These are phyloP conservation scores for Lathyrus tuberosus DNA, from an alignment of 306 rosid species.

Conservation along the genomic window DNA sequence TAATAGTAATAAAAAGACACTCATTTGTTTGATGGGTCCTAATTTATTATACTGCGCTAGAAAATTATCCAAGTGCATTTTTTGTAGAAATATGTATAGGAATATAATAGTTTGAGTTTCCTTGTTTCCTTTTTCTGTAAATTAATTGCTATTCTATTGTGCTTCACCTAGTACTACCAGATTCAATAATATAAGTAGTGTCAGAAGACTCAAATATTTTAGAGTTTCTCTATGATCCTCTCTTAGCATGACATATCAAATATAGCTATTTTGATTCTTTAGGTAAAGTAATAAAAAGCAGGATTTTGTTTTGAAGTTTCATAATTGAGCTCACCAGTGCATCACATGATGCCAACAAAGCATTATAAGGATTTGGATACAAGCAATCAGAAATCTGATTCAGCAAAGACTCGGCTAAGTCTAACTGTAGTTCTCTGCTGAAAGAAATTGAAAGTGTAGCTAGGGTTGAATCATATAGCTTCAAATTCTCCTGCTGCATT, in stretches of 20 bases:
- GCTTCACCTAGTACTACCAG: slow-evolving; percentile 4
- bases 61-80: not conserved
- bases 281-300: slow-evolving; percentile 29
- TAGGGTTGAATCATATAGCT: slow-evolving; percentile 66
- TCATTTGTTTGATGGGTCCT: slow-evolving; percentile 7
- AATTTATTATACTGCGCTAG: slow-evolving; percentile 16
- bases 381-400: slow-evolving; percentile 53
- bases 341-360: slow-evolving; percentile 67
- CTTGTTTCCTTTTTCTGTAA: slow-evolving; percentile 19
- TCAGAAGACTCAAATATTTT: slow-evolving; percentile 21
- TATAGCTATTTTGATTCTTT: slow-evolving; percentile 25
- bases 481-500: slow-evolving; percentile 68
- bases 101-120: not conserved
- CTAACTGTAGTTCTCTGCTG: slow-evolving; percentile 64
- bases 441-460: slow-evolving; percentile 66
- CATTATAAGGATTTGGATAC: slow-evolving; percentile 59
- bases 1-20: slow-evolving; percentile 26
- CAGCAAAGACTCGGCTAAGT: slow-evolving; percentile 74
- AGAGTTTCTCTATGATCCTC: slow-evolving; percentile 4
- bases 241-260: slow-evolving; percentile 20
- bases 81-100: not conserved
- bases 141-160: not conserved
- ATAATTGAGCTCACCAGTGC: slow-evolving; percentile 60
- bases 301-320: slow-evolving; percentile 19
- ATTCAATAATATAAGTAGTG: slow-evolving; percentile 9